phyloP scores from a whole-genome alignment of 2,329 filamentous ascomycete species.

The Lecanicillium sp. region DNA sequence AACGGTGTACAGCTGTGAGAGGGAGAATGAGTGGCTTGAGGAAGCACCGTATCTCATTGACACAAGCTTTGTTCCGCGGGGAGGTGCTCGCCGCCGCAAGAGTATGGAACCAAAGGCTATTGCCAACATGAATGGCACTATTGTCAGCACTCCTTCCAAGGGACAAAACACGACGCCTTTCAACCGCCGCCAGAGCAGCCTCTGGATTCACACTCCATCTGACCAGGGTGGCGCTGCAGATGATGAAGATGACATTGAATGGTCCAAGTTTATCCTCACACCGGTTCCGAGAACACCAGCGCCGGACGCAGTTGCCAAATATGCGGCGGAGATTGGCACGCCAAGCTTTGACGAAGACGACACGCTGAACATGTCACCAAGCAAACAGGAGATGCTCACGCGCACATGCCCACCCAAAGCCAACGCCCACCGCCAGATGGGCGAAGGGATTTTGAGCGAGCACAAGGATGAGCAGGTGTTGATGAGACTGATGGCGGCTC shows the following conservation, averaged over 20 bases:
- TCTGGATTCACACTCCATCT: conserved; percentile 49
- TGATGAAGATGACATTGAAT: conserved; percentile 31
- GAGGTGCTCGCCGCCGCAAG: conserved; percentile 65
- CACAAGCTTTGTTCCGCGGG: conserved; percentile 57
- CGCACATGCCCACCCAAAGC: conserved; percentile 49
- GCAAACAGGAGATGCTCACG: conserved; percentile 32
- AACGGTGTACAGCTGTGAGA: conserved; percentile 54
- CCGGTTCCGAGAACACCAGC: conserved; percentile 53
- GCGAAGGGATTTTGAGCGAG: conserved; percentile 35
- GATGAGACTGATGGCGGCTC: conserved; percentile 60
- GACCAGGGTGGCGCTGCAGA: conserved; percentile 31
- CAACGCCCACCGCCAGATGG: conserved; percentile 28
- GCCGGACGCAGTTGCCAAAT: conserved; percentile 45
- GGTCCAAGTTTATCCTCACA: conserved; percentile 38
- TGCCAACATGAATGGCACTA: conserved; percentile 59
- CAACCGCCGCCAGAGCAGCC: conserved; percentile 45
- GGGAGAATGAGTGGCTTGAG: conserved; percentile 69
- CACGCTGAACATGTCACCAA: conserved; percentile 22
- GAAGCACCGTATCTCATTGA: conserved; percentile 65
- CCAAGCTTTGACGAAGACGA: conserved; percentile 32
- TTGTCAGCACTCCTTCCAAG: conserved; percentile 38
- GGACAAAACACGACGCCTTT: conserved; percentile 32
- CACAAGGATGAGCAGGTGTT: conserved; percentile 51
- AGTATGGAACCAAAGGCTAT: conserved; percentile 72
- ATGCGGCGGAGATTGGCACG: conserved; percentile 42